Evolutionary conservation across 805 yeast species (phyloP), one percentile per base, ranked within the genome.

Genomic region (Maudiozyma barnettii): DNA sequence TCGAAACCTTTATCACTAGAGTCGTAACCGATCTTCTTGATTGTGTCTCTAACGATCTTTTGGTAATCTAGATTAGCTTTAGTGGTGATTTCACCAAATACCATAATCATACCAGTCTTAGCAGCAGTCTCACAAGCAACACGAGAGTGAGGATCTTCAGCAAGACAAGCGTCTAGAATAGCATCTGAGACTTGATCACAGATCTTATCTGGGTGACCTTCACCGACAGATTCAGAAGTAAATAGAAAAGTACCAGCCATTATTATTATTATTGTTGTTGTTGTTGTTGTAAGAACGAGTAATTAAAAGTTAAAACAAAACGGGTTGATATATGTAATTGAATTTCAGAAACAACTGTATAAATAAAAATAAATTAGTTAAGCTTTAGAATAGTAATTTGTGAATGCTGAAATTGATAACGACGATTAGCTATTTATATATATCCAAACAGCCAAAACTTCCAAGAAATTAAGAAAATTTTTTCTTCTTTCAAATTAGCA

Each of bases 141-240:
- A 78, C 93, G 93, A 59, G 99, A 93, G 62, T 87, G 78, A 53
- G 99, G 99, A 72, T 93, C 99, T 59, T 75, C 95, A 48, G 86
- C 81, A 62, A 93, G 76, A 78, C 98, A 91, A 59, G 99, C 99
- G 66, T 93, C 99, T 61, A 93, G 79, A 65, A 93, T 87, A 64
- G 99, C 99, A 68, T 93, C 99, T 49, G 95, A 84, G 59, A 93
- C 96, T 78, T 93, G 99, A 74, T 93, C 99, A 77, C 99, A 95
- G 73, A 85, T 85, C 79, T 85, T 85, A 70, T 85, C 95, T 67
- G 95, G 95, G 78, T 85, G 95, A 66, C 95, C 95, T 73, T 85
- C 95, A 76, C 95, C 95, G 59, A 85, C 95, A 58, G 93, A 84
- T 72, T 85, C 95, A 57, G 93, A 85, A 61, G 91, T 84, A 67